phyloP scores from a whole-genome alignment of 768 basidiomycete species.

The Serendipita indica region DNA sequence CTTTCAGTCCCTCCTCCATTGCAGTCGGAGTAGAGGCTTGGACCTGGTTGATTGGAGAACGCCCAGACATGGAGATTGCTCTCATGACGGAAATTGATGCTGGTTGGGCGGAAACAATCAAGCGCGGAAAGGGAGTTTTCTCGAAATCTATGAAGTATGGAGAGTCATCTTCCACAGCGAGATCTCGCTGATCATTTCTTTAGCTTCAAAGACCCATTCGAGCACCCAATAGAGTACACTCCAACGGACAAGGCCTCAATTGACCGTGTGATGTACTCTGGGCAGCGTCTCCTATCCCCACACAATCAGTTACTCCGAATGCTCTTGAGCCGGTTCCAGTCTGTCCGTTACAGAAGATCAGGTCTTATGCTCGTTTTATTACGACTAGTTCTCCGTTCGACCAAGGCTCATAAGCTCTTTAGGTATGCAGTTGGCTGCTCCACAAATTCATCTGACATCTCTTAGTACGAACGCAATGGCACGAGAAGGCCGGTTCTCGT shows the following conservation, averaged over 20 bases:
- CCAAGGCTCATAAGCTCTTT: constrained; percentile 48
- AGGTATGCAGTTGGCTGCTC: constrained; percentile 37
- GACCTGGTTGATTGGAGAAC: constrained; percentile 89
- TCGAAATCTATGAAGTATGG: constrained; percentile 66
- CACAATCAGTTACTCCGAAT: constrained; percentile 77
- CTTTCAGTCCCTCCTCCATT: constrained; percentile 74
- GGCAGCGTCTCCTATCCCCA: constrained; percentile 62
- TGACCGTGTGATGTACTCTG: constrained; percentile 52
- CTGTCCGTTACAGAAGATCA: constrained; percentile 74
- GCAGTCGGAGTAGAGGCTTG: constrained; percentile 84
- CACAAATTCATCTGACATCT: background rate
- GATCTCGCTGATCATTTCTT: background rate
- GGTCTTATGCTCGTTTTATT: constrained; percentile 77
- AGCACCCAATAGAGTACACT: constrained; percentile 69
- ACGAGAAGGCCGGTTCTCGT: constrained; percentile 77
- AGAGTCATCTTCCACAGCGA: background rate
- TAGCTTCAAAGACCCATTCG: constrained; percentile 83
- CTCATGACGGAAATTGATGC: constrained; percentile 74
- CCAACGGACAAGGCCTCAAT: constrained; percentile 80
- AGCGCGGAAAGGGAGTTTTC: constrained; percentile 67
- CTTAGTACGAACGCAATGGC: constrained; percentile 80
- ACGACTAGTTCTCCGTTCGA: constrained; percentile 69
- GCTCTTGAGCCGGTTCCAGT: constrained; percentile 82
- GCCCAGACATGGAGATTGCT: constrained; percentile 65
- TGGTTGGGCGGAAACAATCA: constrained; percentile 77